Base-by-base conservation (phyloP, 148 eudicot genomes). In the Arbutus unedo region DNA sequence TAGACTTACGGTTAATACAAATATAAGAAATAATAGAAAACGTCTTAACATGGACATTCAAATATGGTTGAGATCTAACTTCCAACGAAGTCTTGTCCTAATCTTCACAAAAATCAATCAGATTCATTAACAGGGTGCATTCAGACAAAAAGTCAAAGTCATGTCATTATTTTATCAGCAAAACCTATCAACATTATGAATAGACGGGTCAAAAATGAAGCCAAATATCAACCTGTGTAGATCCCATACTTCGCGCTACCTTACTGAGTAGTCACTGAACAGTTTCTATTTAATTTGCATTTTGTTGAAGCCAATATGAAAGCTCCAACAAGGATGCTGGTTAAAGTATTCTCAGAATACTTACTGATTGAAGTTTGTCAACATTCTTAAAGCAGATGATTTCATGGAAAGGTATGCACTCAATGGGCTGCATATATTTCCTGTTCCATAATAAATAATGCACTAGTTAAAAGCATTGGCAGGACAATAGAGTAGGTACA, bases 321-420 rank as follows among this genome's bases (percentile, higher is more conserved):
- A 83, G 79, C 57, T 57, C 18, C 44, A 51, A 75, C 45, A 75
- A 53, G 23, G 57, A 74, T 21, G 31, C 45, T 25, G 23, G 49
- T 82, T 19, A 49, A 47, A 59, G 48, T 8, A 41, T 31, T 60
- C 23, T 3, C 11, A 75, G 38, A 78, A 41, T 51, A 92, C 91
- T 89, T 91, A 94, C 99, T 70, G 89, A 84, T 81, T 92, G 92
- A 85, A 94, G 95, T 85, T 90, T 94, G 85, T 88, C 88, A 74
- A 92, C 92, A 82, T 92, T 80, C 86, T 90, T 89, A 84, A 92
- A 94, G 90, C 95, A 93, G 84, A 88, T 76, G 57, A 92, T 86
- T 86, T 94, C 99, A 84, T 94, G 93, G 68, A 85, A 90, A 74
- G 93, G 93, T 77, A 93, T 81, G 85, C 87, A 84, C 86, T 93